phyloP scores from a whole-genome alignment of 352 stramenopile genomes.

The Phytophthora tentaculata region DNA sequence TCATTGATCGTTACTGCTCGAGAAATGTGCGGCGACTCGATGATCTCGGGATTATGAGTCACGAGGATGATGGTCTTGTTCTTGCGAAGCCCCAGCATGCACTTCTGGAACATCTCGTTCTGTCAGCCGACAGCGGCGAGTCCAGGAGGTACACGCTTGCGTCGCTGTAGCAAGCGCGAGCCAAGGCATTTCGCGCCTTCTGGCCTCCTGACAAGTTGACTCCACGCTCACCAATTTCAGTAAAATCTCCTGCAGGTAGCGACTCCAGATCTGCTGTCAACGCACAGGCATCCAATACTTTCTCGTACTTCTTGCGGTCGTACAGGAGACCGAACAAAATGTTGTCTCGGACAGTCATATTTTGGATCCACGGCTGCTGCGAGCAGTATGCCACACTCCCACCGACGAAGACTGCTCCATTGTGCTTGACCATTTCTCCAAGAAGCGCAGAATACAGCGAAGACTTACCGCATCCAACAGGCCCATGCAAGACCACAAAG shows the following conservation, averaged over 20 bases:
- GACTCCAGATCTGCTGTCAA: slow-evolving; percentile 72
- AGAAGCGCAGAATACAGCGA: slow-evolving; percentile 59
- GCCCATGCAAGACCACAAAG: slow-evolving; percentile 91
- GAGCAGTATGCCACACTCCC: slow-evolving; percentile 79
- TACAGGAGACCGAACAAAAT: slow-evolving; percentile 92
- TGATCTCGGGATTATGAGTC: slow-evolving; percentile 64
- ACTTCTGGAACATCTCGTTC: slow-evolving; percentile 82
- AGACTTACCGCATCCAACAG: slow-evolving; percentile 93
- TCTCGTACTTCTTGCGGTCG: slow-evolving; percentile 60
- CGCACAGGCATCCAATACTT: slow-evolving; percentile 65
- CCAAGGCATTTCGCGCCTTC: slow-evolving; percentile 65
- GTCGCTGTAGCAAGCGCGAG: slow-evolving; percentile 66
- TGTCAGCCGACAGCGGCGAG: slow-evolving; percentile 50
- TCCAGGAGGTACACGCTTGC: slow-evolving; percentile 55
- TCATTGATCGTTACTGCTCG: slow-evolving; percentile 40
- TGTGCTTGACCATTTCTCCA: slow-evolving; percentile 87
- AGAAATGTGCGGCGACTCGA: slow-evolving; percentile 33
- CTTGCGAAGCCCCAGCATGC: slow-evolving; percentile 54
- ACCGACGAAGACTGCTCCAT: slow-evolving; percentile 47
- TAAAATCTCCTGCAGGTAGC: slow-evolving; percentile 75
- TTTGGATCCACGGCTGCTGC: slow-evolving; percentile 93
- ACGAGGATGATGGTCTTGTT: slow-evolving; percentile 64
- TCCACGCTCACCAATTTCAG: slow-evolving; percentile 68
- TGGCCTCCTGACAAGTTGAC: slow-evolving; percentile 72
- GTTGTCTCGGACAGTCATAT: slow-evolving; percentile 80